Evolutionary conservation across 768 basidiomycete species (phyloP).

Genomic region (Collybiopsis confluens): DNA sequence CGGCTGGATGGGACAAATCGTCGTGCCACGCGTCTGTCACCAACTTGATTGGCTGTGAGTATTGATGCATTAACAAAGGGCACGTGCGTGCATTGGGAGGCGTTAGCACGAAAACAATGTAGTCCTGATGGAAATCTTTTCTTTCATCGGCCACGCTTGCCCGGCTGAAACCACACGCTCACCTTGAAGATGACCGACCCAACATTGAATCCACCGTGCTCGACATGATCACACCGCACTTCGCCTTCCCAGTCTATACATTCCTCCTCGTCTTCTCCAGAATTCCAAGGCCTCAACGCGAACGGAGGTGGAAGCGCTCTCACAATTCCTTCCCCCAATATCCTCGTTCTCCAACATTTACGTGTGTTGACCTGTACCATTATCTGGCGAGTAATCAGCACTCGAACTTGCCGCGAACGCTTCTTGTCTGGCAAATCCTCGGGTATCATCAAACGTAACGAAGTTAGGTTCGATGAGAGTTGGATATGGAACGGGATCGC

Average conservation of each 20-base stretch:
- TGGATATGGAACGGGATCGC: conserved; percentile 58
- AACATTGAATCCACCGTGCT: conserved; percentile 39
- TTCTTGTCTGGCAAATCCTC: background rate
- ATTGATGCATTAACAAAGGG: conserved; percentile 37
- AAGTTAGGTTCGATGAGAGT: conserved; percentile 38
- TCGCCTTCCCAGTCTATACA: conserved; percentile 55
- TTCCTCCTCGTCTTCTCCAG: conserved; percentile 20
- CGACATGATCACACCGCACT: conserved; percentile 34
- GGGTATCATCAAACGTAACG: conserved; percentile 37
- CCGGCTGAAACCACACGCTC: conserved; percentile 11
- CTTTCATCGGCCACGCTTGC: background rate
- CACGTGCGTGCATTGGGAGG: conserved; percentile 40
- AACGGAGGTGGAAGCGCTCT: conserved; percentile 28
- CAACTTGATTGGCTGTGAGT: conserved; percentile 47
- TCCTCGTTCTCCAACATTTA: conserved; percentile 29
- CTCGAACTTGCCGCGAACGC: conserved; percentile 25
- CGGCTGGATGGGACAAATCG: conserved; percentile 30
- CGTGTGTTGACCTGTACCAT: conserved; percentile 33
- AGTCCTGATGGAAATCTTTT: conserved; percentile 38
- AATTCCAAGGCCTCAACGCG: conserved; percentile 4
- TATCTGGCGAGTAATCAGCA: conserved; percentile 47
- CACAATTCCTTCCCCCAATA: conserved; percentile 42
- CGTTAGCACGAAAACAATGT: conserved; percentile 43
- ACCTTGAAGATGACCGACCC: conserved; percentile 48
- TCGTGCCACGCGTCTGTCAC: conserved; percentile 51